These are phyloP conservation scores for Escovopsis sp. DNA, from an alignment of 2,329 filamentous ascomycete genomes.

Conservation along the genomic window DNA sequence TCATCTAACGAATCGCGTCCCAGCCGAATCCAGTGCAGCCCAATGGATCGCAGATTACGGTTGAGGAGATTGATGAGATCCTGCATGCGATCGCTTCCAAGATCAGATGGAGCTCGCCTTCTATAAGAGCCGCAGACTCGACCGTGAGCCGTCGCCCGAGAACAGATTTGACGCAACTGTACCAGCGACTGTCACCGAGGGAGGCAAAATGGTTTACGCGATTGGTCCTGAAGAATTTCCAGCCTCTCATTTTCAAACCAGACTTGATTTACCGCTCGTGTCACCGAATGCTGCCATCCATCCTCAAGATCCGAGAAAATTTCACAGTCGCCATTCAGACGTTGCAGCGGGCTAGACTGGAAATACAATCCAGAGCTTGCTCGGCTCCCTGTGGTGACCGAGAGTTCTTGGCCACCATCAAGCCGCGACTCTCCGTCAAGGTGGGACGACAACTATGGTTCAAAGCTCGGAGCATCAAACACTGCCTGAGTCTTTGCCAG, in stretches of 20 bases:
- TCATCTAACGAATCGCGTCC: not conserved
- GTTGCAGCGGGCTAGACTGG: constrained; percentile 24
- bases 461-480: constrained; percentile 56
- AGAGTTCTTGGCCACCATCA: constrained; percentile 21
- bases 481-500: constrained; percentile 53
- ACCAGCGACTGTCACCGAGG: constrained; percentile 42
- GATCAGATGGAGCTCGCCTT: constrained; percentile 55
- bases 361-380: constrained; percentile 6
- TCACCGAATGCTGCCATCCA: constrained; percentile 54
- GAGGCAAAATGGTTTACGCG: constrained; percentile 84
- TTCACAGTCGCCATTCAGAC: constrained; percentile 45
- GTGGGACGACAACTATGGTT: constrained; percentile 49
- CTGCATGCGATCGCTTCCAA: constrained; percentile 53
- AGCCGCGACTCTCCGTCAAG: constrained; percentile 45
- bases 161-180: constrained; percentile 39
- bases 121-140: constrained; percentile 30
- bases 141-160: constrained; percentile 17
- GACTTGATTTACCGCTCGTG: constrained; percentile 41
- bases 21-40: constrained; percentile 29
- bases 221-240: constrained; percentile 61
- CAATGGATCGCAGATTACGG: constrained; percentile 32
- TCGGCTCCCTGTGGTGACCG: constrained; percentile 5
- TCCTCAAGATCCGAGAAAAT: constrained; percentile 56
- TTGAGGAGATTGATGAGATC: constrained; percentile 57
- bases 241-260: constrained; percentile 49